A percentile compares a stretch with the other conserved stretches of the same genome.
Conservation (phyloP, 1,284 basidiomycete species). For the Phenoliferia sp. region DNA sequence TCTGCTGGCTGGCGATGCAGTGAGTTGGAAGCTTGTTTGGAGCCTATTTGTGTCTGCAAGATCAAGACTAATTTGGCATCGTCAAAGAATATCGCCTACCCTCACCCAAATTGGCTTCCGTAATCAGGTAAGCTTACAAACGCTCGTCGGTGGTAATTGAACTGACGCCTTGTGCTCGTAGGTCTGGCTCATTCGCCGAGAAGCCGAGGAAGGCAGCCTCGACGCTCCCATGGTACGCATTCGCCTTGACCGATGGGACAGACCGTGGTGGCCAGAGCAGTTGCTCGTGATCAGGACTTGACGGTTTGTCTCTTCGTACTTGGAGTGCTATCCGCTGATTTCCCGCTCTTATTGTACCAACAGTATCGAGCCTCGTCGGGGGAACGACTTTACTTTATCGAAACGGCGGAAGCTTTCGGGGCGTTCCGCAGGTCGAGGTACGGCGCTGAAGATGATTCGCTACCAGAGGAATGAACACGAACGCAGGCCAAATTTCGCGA, state of each 20-base stretch:
- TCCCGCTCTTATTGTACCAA: background rate
- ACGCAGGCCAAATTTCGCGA: too few relatives aligned
- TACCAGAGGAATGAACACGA: too few relatives aligned
- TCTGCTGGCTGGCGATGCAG: slow-evolving; percentile 17
- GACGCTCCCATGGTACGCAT: background rate
- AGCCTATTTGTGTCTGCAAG: too few relatives aligned
- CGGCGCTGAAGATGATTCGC: slow-evolving; percentile 26
- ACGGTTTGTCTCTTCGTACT: too few relatives aligned
- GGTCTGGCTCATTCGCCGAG: slow-evolving; percentile 28
- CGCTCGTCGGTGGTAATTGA: too few relatives aligned
- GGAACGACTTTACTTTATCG: slow-evolving; percentile 10
- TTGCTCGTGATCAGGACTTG: slow-evolving; percentile 29
- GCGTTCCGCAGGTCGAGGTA: slow-evolving; percentile 25
- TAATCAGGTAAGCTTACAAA: too few relatives aligned
- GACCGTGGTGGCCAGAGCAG: slow-evolving; percentile 29
- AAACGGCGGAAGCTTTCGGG: slow-evolving; percentile 29
- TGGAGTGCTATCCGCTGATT: background rate
- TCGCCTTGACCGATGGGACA: slow-evolving; percentile 22
- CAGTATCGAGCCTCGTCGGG: background rate
- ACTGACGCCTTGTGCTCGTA: too few relatives aligned
- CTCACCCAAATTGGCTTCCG: slow-evolving; percentile 29
- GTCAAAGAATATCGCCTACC: slow-evolving; percentile 13
- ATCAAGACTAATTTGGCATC: too few relatives aligned
- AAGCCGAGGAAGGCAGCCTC: background rate
- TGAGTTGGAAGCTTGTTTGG: background rate